phyloP scores from a whole-genome alignment of 2,329 filamentous ascomycete genomes.

The Hypomyces perniciosus region DNA sequence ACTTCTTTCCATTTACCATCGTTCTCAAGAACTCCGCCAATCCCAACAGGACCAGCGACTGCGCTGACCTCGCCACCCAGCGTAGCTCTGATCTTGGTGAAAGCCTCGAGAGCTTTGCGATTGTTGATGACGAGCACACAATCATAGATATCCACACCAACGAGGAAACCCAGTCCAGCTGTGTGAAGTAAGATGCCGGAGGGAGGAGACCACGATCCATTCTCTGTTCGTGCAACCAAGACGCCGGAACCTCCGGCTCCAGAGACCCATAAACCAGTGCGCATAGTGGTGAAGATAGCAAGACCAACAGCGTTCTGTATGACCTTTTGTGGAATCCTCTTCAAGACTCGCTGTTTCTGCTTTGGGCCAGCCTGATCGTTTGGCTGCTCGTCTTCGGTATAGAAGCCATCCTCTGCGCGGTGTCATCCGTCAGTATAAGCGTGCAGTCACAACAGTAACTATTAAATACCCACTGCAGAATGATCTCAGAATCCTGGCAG shows the following conservation, averaged over 20 bases:
- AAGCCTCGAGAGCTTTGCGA: constrained; percentile 59
- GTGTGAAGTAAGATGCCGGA: constrained; percentile 68
- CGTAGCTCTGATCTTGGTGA: constrained; percentile 60
- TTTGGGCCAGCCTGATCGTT: constrained; percentile 29
- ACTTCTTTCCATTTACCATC: constrained; percentile 28
- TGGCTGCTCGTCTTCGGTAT: constrained; percentile 32
- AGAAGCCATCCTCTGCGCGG: constrained; percentile 46
- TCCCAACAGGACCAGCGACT: constrained; percentile 51
- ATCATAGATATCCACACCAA: constrained; percentile 71
- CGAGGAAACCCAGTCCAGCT: constrained; percentile 62
- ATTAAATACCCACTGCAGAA: constrained; percentile 51
- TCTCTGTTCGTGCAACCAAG: constrained; percentile 49
- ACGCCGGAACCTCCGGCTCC: constrained; percentile 56
- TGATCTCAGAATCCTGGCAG: constrained; percentile 65
- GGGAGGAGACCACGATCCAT: constrained; percentile 65
- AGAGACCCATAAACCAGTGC: constrained; percentile 50
- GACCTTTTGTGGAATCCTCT: constrained; percentile 39
- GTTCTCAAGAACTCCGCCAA: constrained; percentile 51
- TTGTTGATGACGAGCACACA: constrained; percentile 72
- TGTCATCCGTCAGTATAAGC: neutral
- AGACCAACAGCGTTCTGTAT: constrained; percentile 52
- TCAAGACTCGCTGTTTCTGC: constrained; percentile 39
- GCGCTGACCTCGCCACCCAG: constrained; percentile 65
- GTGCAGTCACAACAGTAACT: neutral
- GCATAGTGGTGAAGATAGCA: constrained; percentile 58